Percentiles rank a stretch among this genome's conserved stretches.
Evolutionary conservation across 768 basidiomycete genomes (phyloP).

Genomic region (Suillus clintonianus): DNA sequence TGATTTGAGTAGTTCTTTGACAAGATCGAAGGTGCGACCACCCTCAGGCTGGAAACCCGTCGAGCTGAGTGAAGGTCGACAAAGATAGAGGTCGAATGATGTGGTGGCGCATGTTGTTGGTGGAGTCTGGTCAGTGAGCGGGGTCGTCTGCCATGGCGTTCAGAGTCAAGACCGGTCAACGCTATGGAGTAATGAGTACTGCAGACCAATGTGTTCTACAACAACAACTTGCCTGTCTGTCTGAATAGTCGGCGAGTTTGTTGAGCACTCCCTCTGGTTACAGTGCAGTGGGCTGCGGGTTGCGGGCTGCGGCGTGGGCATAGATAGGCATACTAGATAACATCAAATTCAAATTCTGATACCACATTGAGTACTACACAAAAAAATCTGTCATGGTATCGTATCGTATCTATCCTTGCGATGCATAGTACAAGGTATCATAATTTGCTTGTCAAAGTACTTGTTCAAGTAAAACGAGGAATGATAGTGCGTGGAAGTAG

Average conservation of each 20-base stretch:
- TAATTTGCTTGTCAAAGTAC: conserved; percentile 35
- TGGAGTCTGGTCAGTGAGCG: not conserved
- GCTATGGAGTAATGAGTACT: not conserved
- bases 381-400: not conserved
- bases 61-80: not conserved
- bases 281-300: too few species aligned
- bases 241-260: not conserved
- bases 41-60: not conserved
- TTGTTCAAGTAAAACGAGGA: conserved; percentile 32
- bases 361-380: not conserved
- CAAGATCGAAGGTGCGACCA: not conserved
- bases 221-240: not conserved
- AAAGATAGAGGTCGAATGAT: not conserved
- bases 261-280: not conserved
- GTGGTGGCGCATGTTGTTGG: not conserved
- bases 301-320: too few species aligned
- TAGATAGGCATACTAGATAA: too few species aligned
- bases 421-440: conserved; percentile 1
- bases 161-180: not conserved
- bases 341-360: not conserved
- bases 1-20: not conserved
- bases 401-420: not conserved
- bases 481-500: conserved; percentile 23
- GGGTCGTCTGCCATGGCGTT: not conserved
- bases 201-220: not conserved